Conservation (phyloP, 2,329 filamentous ascomycete genomes). For the Aspergillus latus region DNA sequence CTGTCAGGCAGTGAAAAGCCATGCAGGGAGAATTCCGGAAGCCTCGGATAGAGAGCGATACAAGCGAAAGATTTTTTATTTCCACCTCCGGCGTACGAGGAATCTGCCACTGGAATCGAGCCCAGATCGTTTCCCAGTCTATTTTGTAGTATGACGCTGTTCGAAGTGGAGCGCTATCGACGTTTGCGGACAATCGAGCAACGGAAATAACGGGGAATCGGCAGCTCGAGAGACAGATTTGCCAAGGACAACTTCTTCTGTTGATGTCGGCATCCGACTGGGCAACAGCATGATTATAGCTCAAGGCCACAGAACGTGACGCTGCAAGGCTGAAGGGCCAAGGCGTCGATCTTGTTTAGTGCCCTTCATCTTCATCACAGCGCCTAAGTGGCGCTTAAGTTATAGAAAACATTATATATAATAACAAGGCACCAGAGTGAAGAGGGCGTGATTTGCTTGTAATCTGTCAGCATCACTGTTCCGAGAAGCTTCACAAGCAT, state of each 20-base stretch:
- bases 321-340: conserved; percentile 10
- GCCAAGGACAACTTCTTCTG: background rate
- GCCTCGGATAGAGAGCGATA: background rate
- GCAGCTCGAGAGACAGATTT: background rate
- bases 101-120: background rate
- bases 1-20: background rate
- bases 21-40: background rate
- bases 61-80: background rate
- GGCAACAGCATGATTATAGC: background rate
- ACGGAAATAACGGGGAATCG: background rate
- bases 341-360: conserved; percentile 1
- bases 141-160: conserved; percentile 5
- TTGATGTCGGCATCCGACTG: background rate
- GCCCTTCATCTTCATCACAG: background rate
- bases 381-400: background rate
- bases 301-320: background rate
- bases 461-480: background rate
- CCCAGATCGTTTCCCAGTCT: background rate
- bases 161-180: conserved; percentile 7
- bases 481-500: background rate
- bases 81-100: background rate
- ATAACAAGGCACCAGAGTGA: background rate
- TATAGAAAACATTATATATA: background rate
- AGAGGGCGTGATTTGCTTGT: background rate
- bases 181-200: conserved; percentile 16